A percentile compares a stretch with the other conserved stretches of the same genome.
Evolutionary conservation across 306 rosid species (phyloP).

Genomic region (Ochetophila trinervis): DNA sequence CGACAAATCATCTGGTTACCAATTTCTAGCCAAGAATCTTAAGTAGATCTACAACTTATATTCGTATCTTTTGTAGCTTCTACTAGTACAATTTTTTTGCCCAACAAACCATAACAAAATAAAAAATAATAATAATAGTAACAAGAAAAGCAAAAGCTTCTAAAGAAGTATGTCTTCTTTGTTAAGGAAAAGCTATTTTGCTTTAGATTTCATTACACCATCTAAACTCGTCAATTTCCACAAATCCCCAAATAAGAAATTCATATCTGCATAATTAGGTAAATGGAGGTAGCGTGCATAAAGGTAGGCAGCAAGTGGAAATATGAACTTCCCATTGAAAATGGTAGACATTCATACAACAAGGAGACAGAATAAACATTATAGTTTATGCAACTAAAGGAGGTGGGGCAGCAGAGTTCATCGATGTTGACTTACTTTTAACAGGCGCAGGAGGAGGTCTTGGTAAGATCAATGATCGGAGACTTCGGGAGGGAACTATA

Average conservation of each 20-base stretch:
- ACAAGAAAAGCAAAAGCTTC: not conserved
- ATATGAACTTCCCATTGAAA: not conserved
- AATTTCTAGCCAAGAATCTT: no score
- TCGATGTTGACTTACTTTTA: not conserved
- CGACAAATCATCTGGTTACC: no score
- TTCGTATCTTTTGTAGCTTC: no score
- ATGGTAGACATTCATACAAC: not conserved
- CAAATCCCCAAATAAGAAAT: not conserved
- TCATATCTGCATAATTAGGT: not conserved
- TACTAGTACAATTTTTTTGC: no score
- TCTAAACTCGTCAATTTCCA: not conserved
- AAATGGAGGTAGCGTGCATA: not conserved
- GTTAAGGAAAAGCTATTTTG: not conserved
- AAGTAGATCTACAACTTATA: no score
- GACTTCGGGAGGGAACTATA: not conserved
- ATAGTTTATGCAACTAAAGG: constrained; percentile 4
- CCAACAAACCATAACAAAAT: no score
- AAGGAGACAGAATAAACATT: not conserved
- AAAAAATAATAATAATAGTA: no score
- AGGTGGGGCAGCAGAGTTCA: not conserved
- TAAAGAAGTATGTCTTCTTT: not conserved
- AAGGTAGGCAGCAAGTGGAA: not conserved
- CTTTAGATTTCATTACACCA: not conserved
- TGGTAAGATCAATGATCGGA: not conserved
- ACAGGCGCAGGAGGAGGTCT: constrained; percentile 37